These are phyloP conservation scores for Coniella lustricola DNA, from an alignment of 2,329 filamentous ascomycete genomes.

Conservation along the genomic window DNA sequence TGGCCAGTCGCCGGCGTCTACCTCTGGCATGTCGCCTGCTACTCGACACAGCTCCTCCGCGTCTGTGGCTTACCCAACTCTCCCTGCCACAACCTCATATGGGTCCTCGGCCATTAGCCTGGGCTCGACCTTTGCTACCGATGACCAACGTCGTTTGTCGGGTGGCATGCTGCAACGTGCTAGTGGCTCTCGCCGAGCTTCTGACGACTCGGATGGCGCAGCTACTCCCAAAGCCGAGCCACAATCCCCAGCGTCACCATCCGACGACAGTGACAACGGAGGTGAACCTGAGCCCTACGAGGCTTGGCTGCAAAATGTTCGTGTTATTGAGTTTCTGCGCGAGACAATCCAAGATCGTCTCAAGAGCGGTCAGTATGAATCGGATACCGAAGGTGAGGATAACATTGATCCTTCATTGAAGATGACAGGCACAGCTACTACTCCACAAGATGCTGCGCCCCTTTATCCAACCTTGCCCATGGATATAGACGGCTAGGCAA, in stretches of 20 bases:
- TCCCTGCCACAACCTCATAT: conserved; percentile 65
- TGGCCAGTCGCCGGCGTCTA: conserved; percentile 68
- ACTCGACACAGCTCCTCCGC: conserved; percentile 54
- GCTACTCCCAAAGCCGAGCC: conserved; percentile 40
- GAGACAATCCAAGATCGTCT: conserved; percentile 51
- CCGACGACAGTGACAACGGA: conserved; percentile 46
- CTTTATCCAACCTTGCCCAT: conserved; percentile 29
- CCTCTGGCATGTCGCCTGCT: conserved; percentile 60
- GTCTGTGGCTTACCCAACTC: conserved; percentile 66
- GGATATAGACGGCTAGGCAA: conserved; percentile 8
- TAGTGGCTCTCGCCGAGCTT: conserved; percentile 36
- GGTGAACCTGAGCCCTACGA: conserved; percentile 56
- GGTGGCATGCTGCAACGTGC: conserved; percentile 60
- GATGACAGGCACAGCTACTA: conserved; percentile 18
- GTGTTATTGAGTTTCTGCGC: conserved; percentile 55
- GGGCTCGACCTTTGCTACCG: conserved; percentile 57
- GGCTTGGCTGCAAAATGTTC: conserved; percentile 59
- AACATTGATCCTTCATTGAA: conserved; percentile 26
- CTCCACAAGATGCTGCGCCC: conserved; percentile 27
- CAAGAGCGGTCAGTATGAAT: conserved; percentile 47
- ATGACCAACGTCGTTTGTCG: conserved; percentile 53
- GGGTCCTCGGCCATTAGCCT: conserved; percentile 64
- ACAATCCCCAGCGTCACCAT: conserved; percentile 44
- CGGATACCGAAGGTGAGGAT: conserved; percentile 24
- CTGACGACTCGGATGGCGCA: conserved; percentile 31